A percentile compares a stretch with the other conserved stretches of the same genome.
phyloP scores from a whole-genome alignment of 176 grass and related monocot genomes.

The Musa itinerans region DNA sequence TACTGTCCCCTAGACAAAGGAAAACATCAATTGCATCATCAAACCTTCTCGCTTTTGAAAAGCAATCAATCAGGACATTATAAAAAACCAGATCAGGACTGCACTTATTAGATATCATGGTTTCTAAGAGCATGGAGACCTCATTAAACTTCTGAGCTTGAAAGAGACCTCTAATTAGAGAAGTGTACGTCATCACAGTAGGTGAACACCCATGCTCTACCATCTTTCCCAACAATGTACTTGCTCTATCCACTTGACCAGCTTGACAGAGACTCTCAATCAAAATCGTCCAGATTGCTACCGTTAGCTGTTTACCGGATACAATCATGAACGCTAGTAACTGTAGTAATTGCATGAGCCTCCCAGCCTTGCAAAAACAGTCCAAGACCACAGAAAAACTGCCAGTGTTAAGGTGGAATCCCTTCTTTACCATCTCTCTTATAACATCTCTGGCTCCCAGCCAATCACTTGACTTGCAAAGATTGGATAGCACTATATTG shows the following conservation, averaged over 20 bases:
- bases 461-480: conserved; percentile 54
- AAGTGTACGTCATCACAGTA: conserved; percentile 65
- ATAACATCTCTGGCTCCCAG: conserved; percentile 26
- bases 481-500: conserved; percentile 50
- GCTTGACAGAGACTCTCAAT: conserved; percentile 43
- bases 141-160: conserved; percentile 41
- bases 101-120: conserved; percentile 48
- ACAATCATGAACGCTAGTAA: conserved; percentile 45
- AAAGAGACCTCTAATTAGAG: conserved; percentile 53
- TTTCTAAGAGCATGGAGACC: conserved; percentile 31
- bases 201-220: conserved; percentile 36
- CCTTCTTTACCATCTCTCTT: conserved; percentile 37
- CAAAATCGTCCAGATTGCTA: conserved; percentile 69
- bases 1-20: conserved; percentile 28
- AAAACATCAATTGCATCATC: conserved; percentile 47
- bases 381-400: conserved; percentile 36
- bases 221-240: conserved; percentile 49
- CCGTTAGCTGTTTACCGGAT: conserved; percentile 32
- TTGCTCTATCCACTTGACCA: conserved; percentile 45
- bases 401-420: conserved; percentile 38
- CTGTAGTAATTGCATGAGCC: conserved; percentile 45
- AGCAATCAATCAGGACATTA: conserved; percentile 80
- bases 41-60: conserved; percentile 47
- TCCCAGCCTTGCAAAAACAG: conserved; percentile 57
- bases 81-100: conserved; percentile 66